Percentiles rank a stretch among this genome's conserved stretches.
These are phyloP conservation scores for Triglochin maritima DNA, from an alignment of 106 monocot genomes.

Conservation along the genomic window DNA sequence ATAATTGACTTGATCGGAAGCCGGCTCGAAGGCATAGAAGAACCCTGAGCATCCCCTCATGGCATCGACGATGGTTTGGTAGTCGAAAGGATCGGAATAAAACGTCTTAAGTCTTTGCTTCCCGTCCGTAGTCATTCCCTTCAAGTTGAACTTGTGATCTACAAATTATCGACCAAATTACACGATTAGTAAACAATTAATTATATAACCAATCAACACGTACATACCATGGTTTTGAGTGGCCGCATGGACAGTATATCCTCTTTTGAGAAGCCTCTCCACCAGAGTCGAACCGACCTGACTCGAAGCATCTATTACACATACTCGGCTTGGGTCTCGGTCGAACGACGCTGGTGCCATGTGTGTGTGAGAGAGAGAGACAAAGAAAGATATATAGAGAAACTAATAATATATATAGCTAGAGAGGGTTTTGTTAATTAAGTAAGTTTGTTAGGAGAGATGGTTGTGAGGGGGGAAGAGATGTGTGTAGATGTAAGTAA, in stretches of 20 bases:
- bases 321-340: constrained; percentile 35
- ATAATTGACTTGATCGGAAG: constrained; percentile 31
- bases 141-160: not conserved
- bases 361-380: not conserved
- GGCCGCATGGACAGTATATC: constrained; percentile 82
- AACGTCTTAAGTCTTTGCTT: constrained; percentile 45
- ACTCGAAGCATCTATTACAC: constrained; percentile 74
- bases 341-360: constrained; percentile 6
- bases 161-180: not conserved
- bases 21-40: constrained; percentile 75
- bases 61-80: constrained; percentile 75
- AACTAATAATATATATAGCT: not conserved
- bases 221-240: constrained; percentile 22
- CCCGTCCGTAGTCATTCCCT: constrained; percentile 11
- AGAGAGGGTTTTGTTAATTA: not conserved
- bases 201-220: not conserved
- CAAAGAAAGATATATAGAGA: no score
- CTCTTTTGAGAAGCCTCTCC: constrained; percentile 47
- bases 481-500: not conserved
- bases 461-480: not conserved
- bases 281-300: constrained; percentile 49
- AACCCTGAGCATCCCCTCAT: constrained; percentile 72
- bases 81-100: constrained; percentile 66
- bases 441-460: not conserved
- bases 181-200: not conserved